Conservation (phyloP, 1,284 basidiomycete species). For the Coniferiporia weirii region DNA sequence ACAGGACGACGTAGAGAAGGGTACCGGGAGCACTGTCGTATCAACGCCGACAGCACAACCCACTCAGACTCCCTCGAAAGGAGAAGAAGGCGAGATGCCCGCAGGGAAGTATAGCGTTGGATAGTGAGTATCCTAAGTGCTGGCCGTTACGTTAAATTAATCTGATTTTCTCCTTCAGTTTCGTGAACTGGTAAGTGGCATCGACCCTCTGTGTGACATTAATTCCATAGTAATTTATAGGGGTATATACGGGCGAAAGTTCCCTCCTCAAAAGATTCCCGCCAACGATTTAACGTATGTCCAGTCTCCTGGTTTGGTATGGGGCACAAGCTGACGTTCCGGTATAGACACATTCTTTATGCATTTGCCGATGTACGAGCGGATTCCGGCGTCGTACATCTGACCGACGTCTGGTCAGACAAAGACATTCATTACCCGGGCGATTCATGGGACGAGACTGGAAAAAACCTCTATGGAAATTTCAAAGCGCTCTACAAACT, state of each 20-base stretch:
- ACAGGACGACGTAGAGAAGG: background rate
- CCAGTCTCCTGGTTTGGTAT: background rate
- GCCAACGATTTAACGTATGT: conserved; percentile 79
- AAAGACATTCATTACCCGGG: conserved; percentile 79
- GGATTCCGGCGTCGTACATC: conserved; percentile 77
- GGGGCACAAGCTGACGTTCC: background rate
- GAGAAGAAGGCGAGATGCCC: conserved; percentile 26
- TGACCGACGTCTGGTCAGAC: conserved; percentile 93
- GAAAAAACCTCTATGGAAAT: conserved; percentile 88
- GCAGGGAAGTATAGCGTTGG: conserved; percentile 67
- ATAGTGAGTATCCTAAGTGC: conserved; percentile 52
- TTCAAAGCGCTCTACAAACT: conserved; percentile 88
- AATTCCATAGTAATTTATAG: conserved; percentile 35
- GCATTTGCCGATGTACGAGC: conserved; percentile 86
- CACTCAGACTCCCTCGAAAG: conserved; percentile 4
- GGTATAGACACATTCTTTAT: conserved; percentile 68
- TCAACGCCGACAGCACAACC: background rate
- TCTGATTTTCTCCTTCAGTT: conserved; percentile 37
- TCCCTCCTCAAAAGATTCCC: conserved; percentile 77
- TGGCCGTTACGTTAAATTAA: conserved; percentile 6
- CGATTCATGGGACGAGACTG: conserved; percentile 87
- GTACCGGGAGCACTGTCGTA: background rate
- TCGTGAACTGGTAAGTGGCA: conserved; percentile 62
- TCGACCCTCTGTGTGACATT: background rate
- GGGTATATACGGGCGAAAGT: conserved; percentile 96